Base-by-base conservation (phyloP, 2,329 filamentous ascomycete genomes). In the Lachnellula occidentalis region DNA sequence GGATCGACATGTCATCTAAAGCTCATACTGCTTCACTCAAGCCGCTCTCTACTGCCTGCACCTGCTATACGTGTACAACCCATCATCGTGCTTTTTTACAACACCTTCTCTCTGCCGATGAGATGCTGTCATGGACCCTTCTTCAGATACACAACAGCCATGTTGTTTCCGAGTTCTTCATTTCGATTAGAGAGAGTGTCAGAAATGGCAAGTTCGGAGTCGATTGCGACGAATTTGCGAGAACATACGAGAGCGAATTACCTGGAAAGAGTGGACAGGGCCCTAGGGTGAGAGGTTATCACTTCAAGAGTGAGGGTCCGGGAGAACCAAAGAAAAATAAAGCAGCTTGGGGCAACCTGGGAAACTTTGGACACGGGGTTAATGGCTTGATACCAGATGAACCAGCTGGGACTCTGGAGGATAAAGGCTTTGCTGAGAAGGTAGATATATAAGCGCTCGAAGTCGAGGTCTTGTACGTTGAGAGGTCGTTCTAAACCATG, bases 51-150 rank as follows among this genome's bases (percentile, higher is more conserved):
- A 64, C 77, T 5, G 78, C 71, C 15, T 99, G 94, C 70, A 64
- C 72, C 49, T 99, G 94, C 76, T 92, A 95, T 70, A 77, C 90
- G 21, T 99, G 94, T 76, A 82, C 77, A 2, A 81, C 80, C 17
- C 92, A 97, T 70, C 90, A 96, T 71, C 78, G 86, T 48, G 92
- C 94, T 0, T 99, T 89, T 71, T 67, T 99, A 36, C 87, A 91
- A 61, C 94, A 99, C 70, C 78, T 97, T 1, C 81, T 99, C 5
- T 79, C 83, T 46, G 91, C 94, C 0, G 95, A 92, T 67, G 94
- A 99, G 72, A 97, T 99, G 94, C 82, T 96, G 4, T 92, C 87
- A 22, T 99, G 94, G 94, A 88, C 87, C 0, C 78, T 99, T 7
- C 77, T 99, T 7, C 92, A 97, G 70, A 79, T 96, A 3, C 94